Evolutionary conservation across 1,139 yeast species (phyloP), one percentile per base, ranked within the genome.

Genomic region (Magnusiomyces suaveolens): DNA sequence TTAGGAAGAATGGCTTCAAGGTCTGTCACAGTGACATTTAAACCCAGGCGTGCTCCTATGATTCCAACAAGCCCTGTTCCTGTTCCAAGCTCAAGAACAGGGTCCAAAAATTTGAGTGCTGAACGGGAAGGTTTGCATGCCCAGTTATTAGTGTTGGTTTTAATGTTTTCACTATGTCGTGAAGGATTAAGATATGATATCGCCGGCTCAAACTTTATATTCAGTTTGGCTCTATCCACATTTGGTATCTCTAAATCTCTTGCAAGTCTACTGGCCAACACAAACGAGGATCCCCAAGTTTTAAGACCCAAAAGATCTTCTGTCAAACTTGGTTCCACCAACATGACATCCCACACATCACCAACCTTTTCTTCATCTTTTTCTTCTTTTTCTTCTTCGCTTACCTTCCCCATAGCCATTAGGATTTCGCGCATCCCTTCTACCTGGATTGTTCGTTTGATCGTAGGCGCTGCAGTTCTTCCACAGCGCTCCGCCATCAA

Each of bases 61-160:
- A 92, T 83, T 0, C 97, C 97, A 1, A 84, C 86, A 24, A 92
- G 72, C 0, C 98, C 98, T 0, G 98, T 92, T 0, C 98, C 98
- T 0, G 97, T 77, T 0, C 98, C 98, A 25, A 92, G 72, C 64
- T 92, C 98, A 16, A 92, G 69, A 0, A 87, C 77, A 0, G 80
- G 76, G 8, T 73, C 73, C 48, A 57, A 44, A 49, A 77, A 43
- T 18, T 62, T 21, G n/a, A 48, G 33, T 16, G 43, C 14, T 43
- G 47, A 20, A 20, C 16, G 32, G 12, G 47, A 2, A 14, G 29
- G 8, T 29, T 29, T 29, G 33, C 41, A 10, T 36, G 16, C 16
- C 18, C 3, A 14, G 10, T 36, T 10, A 16, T 14, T 36, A 36
- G 8, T 16, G 41, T 14, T 14, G 4, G 8, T 4, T 14, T 36